Base-by-base conservation (phyloP, 306 rosid genomes). In the Ormosia semicastrata region DNA sequence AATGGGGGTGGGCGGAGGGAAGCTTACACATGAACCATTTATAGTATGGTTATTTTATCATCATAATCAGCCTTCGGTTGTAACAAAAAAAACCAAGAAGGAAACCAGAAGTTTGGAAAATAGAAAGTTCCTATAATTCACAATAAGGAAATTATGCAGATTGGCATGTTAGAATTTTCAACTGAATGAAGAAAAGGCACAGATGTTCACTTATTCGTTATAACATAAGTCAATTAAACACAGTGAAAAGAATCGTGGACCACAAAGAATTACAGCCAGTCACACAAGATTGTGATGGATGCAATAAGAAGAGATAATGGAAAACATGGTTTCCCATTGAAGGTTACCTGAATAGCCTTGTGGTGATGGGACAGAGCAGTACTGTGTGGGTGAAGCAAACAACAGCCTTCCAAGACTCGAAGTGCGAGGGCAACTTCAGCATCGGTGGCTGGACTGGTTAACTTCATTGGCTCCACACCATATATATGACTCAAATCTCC, bases 331-430 rank as follows among this genome's bases (percentile, higher is more conserved):
- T 11, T 40, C 12, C 18, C 0, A 37, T 43, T 4, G 68, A 62
- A 41, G 50, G 13, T 10, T 17, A 91, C 95, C 90, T 73, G 86
- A 86, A 91, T 88, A 2, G 91, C 93, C 33, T 89, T 87, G 83
- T 89, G 85, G 30, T 78, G 90, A 86, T 91, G 93, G 15, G 95
- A 88, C 24, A 91, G 82, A 76, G 86, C 75, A 2, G 95, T 84
- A 52, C 93, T 91, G 4, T 47, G 85, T 4, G 78, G 86, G 65
- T 91, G 95, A 78, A 91, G 91, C 83, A 91, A 85, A 76, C 95
- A 91, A 79, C 93, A 91, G 1, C 95, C 95, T 88, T 91, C 95
- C 81, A 91, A 82, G 33, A 88, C 95, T 64, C 90, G 90, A 60
- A 91, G 91, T 2, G 93, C 89, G 4, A 90, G 86, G 13, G 89